A percentile compares a stretch with the other conserved stretches of the same genome.
These are phyloP conservation scores for Pseudocercospora fuligena DNA, from an alignment of 2,329 filamentous ascomycete species.

Conservation along the genomic window DNA sequence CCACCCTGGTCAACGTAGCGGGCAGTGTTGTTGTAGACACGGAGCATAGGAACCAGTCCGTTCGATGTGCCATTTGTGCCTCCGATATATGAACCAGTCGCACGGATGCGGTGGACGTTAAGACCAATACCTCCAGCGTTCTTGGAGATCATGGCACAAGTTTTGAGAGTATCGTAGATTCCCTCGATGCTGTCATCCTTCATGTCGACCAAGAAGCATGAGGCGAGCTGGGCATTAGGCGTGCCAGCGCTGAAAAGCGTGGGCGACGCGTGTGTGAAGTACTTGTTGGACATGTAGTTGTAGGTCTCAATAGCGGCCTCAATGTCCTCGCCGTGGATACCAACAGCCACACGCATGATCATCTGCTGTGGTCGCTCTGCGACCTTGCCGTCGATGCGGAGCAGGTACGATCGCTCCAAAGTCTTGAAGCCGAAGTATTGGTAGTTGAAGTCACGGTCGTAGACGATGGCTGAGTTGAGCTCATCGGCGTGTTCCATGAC, in stretches of 20 bases:
- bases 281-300: conserved; percentile 98
- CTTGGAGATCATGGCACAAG: conserved; percentile 99
- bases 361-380: conserved; percentile 98
- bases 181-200: conserved; percentile 99
- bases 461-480: conserved; percentile 97
- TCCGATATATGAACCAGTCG: conserved; percentile 96
- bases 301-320: conserved; percentile 97
- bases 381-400: conserved; percentile 93
- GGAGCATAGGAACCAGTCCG: conserved; percentile 95
- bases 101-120: conserved; percentile 94
- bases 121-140: conserved; percentile 97
- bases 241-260: conserved; percentile 98
- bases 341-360: conserved; percentile 99
- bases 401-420: conserved; percentile 93
- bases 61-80: conserved; percentile 99
- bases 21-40: conserved; percentile 99
- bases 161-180: conserved; percentile 99
- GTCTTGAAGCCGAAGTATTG: conserved; percentile 99
- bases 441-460: conserved; percentile 99
- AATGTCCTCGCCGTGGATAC: conserved; percentile 93
- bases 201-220: conserved; percentile 99
- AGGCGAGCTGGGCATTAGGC: conserved; percentile 90
- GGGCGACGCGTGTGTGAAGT: conserved; percentile 96
- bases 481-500: conserved; percentile 97
- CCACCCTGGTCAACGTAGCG: conserved; percentile 98